Evolutionary conservation across 75 land plant species (phyloP), one percentile per base, ranked within the genome.

Genomic region (Cunninghamia lanceolata): DNA sequence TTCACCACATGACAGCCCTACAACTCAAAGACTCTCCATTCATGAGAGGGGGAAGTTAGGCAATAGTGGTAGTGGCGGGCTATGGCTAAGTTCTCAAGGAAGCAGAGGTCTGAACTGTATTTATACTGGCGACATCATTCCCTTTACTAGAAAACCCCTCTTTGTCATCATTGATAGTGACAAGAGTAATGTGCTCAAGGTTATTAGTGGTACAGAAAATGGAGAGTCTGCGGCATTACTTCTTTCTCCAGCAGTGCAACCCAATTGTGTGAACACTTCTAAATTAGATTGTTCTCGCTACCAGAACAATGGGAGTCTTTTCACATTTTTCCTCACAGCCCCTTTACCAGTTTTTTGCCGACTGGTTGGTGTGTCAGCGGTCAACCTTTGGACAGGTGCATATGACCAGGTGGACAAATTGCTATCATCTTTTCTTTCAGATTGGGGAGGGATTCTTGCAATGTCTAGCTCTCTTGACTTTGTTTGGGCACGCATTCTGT

Each of bases 101-200:
- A 92, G 87, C 87, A 86, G 93, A 93, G 97, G 97, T 97, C 76
- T 82, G 73, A 95, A 91, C 89, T 85, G 86, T 82, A 89, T 98
- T 16, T 96, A 92, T 84, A 97, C 99, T 66, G 93, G 89, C 74
- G 99, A 98, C 88, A 83, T 98, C 50, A 90, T 98, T 86, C 99
- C 99, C 39, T 98, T 98, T 85, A 98, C 99, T 47, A 91, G 99
- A 85, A 91, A 86, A 70, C 99, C 99, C 35, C 90, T 96, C 53
- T 96, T 98, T 85, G 85, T 98, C 40, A 91, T 98, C 50, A 91
- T 98, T 88, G 99, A 98, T 70, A 98, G 99, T 82, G 99, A 95
- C 90, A 94, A 85, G 74, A 98, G 99, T 89, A 87, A 89, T 89
- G 92, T 93, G 86, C 96, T 98, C 93, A 97, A 98, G 99, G 99